Conservation (phyloP, 768 basidiomycete species). For the Hygrocybe coccinea region DNA sequence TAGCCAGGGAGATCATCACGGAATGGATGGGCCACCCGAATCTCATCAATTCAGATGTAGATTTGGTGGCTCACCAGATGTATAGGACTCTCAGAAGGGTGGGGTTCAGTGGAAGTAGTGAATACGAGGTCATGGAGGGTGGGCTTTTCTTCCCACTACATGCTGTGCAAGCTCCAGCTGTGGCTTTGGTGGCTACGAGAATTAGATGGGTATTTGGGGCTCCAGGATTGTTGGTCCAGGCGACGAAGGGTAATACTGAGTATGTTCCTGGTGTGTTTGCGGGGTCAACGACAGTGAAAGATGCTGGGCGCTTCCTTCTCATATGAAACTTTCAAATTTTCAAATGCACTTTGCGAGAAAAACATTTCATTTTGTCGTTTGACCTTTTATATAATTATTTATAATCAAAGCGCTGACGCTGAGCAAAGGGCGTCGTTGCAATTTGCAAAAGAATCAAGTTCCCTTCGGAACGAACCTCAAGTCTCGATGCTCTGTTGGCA, state of each 20-base stretch:
- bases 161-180: not conserved
- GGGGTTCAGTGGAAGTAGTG: not conserved
- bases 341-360: no score
- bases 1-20: not conserved
- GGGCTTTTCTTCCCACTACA: constrained; percentile 2
- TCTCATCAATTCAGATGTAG: not conserved
- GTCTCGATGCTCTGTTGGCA: no score
- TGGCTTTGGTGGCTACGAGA: not conserved
- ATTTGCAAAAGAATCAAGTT: no score
- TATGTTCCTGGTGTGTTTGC: not conserved
- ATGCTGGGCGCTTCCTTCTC: no score
- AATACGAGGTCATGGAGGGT: not conserved
- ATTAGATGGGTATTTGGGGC: not conserved
- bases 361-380: no score
- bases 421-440: no score
- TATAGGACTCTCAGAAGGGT: not conserved
- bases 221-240: not conserved
- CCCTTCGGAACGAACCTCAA: no score
- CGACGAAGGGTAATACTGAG: not conserved
- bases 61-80: not conserved
- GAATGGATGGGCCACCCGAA: not conserved
- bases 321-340: no score
- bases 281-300: not conserved
- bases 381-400: no score
- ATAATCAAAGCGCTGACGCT: no score